Base-by-base conservation (phyloP, 495 filamentous ascomycete species). In the Xylaria castorea region DNA sequence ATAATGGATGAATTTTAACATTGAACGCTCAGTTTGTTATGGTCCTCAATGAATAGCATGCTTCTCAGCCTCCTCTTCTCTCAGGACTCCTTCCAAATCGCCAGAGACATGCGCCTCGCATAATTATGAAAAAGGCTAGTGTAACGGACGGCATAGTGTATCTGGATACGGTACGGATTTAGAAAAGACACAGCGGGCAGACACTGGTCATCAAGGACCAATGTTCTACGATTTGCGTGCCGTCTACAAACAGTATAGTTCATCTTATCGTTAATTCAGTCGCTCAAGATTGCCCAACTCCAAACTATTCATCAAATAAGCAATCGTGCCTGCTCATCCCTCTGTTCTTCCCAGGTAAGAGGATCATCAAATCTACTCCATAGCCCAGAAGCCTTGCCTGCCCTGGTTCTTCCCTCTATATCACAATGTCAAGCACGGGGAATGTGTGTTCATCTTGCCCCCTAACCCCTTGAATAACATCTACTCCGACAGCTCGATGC, bases 401-500 rank as follows among this genome's bases (percentile, higher is more conserved):
- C 9, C 34, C 11, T 42, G 14, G 12, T 6, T 22, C 57, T 9
- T 8, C 36, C 22, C 36, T 11, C 25, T 5, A 40, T 50, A 20
- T 30, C 51, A 22, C 7, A 27, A 18, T 5, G 12, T 42, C 8
- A 18, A 11, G 5, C 22, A 27, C 20, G 27, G 5, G 9, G 27
- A 18, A 18, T 6, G 2, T 12, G 9, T 3, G 7, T 32, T 16
- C 36, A 14, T 63, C 30, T 20, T 5, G 14, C 5, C 36, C 22
- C 8, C 3, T n/a, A 0, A 3, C 11, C 22, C 27, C 5, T 12
- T 18, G 2, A 57, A 57, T 18, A 5, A 27, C 20, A 5, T 32
- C 25, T 61, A 72, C 67, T 76, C 80, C 2, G 72, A 32, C n/a
- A 85, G 67, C 75, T 85, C 85, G 62, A 88, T 80, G 66, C 83